These are phyloP conservation scores for Linum tenue DNA, from an alignment of 345 rosid genomes.

Conservation along the genomic window DNA sequence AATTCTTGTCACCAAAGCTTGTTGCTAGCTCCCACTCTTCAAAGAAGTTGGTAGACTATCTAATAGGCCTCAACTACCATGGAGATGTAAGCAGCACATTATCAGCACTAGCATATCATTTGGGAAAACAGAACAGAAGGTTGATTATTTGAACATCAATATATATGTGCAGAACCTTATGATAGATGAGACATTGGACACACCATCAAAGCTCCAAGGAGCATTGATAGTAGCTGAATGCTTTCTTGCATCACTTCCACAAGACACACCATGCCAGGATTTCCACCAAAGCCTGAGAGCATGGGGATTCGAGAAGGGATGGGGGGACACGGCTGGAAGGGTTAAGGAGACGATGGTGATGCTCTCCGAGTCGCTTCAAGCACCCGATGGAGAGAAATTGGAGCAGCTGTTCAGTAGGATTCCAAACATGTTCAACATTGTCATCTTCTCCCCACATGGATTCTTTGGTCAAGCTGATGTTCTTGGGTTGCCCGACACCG, in stretches of 20 bases:
- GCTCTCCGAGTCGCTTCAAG: slow-evolving; percentile 47
- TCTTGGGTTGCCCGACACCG: slow-evolving; percentile 92
- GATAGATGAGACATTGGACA: slow-evolving; percentile 50
- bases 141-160: neutral
- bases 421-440: slow-evolving; percentile 69
- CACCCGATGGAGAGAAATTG: slow-evolving; percentile 42
- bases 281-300: slow-evolving; percentile 52
- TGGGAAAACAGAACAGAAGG: neutral
- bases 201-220: slow-evolving; percentile 52
- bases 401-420: slow-evolving; percentile 55
- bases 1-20: slow-evolving; percentile 52
- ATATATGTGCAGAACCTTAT: slow-evolving; percentile 47
- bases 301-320: slow-evolving; percentile 51
- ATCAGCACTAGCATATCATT: neutral
- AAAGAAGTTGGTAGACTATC: slow-evolving; percentile 48
- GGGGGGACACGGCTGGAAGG: slow-evolving; percentile 50
- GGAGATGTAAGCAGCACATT: slow-evolving; percentile 48
- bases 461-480: slow-evolving; percentile 86
- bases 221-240: slow-evolving; percentile 45
- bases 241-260: slow-evolving; percentile 39
- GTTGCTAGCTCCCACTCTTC: slow-evolving; percentile 24
- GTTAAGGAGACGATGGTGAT: slow-evolving; percentile 41
- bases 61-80: slow-evolving; percentile 51
- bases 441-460: slow-evolving; percentile 88
- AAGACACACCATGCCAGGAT: slow-evolving; percentile 46